A percentile compares a stretch with the other conserved stretches of the same genome.
Conservation (phyloP, 1,284 basidiomycete species). For the Golubevia sp. region DNA sequence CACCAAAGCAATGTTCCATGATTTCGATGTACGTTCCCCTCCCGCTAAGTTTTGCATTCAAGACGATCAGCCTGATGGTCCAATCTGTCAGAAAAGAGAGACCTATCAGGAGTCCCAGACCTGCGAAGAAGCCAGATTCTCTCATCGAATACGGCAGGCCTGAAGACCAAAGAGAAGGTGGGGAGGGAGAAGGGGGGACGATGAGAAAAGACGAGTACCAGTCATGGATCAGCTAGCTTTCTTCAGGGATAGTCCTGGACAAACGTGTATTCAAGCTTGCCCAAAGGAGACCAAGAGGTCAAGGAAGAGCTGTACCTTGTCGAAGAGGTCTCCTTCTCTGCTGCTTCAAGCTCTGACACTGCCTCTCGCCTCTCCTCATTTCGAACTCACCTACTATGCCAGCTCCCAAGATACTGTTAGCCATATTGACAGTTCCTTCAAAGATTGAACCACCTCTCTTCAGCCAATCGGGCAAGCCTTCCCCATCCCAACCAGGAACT, state of each 20-base stretch:
- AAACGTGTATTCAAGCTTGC: too few relatives aligned
- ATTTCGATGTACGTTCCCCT: constrained; percentile 92
- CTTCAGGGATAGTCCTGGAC: too few relatives aligned
- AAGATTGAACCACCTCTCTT: constrained; percentile 74
- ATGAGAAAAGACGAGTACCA: not conserved
- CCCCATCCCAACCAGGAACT: constrained; percentile 64
- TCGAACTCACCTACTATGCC: constrained; percentile 68
- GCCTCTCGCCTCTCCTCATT: constrained; percentile 44
- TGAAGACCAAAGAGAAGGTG: not conserved
- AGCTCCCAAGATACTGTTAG: constrained; percentile 94
- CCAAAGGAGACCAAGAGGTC: too few relatives aligned
- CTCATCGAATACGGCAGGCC: constrained; percentile 88
- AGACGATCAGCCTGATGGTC: constrained; percentile 89
- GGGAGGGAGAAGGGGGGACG: not conserved
- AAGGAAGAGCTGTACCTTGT: too few relatives aligned
- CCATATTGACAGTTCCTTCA: constrained; percentile 88
- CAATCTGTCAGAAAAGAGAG: constrained; percentile 90
- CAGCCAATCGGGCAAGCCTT: constrained; percentile 62
- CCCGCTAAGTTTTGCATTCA: constrained; percentile 94
- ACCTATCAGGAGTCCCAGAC: constrained; percentile 77
- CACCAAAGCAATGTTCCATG: constrained; percentile 92
- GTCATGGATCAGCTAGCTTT: constrained; percentile 23
- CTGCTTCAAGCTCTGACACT: not conserved
- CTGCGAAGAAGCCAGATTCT: constrained; percentile 89
- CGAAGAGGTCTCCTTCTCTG: too few relatives aligned